Evolutionary conservation across 495 filamentous ascomycete genomes (phyloP), one percentile per base, ranked within the genome.

Genomic region (Achaetomiella virescens): DNA sequence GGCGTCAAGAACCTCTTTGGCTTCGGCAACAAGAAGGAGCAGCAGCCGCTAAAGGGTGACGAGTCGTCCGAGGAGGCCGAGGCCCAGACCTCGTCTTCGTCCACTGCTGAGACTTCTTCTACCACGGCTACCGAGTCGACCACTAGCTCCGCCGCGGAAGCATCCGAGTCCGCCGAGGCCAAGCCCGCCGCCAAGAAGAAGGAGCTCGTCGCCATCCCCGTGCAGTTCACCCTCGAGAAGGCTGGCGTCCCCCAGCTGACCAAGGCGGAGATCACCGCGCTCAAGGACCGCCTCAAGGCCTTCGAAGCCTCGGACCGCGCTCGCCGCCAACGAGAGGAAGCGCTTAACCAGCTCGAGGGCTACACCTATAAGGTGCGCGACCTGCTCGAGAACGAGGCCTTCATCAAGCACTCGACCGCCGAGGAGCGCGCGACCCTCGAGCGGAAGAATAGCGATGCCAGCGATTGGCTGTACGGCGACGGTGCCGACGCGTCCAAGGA

Each of bases 1-100:
- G 89, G 88, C 38, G 87, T 97, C 66, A 99, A 99, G 76, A 90
- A 86, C 52, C 83, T 96, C 56, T 92, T 98, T 64, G 95, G 95
- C 15, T 88, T 97, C 63, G 93, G 93, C 8, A 84, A 83, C 57
- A 76, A 92, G 57, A 75, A 92, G 75, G 91, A 95, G 61, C 91
- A 97, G 70, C 83, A 87, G 61, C 82, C 88, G 20, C 71, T 96
- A 18, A 74, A 77, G 52, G 85, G 84, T 29, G 85, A 80, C 45
- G 71, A 75, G 52, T 57, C 53, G 43, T 75, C 70, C 21, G 78
- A 81, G 57, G 68, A 75, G 5, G 79, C 80, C 55, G 60, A 62
- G 66, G 77, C 76, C 10, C 74, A 80, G 22, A 65, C 76, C 8
- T 73, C 79, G 0, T 76, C 78, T 0, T 66, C 76, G 9, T 75